phyloP scores from a whole-genome alignment of 1,139 yeast species.

The Citeromyces hawaiiensis region DNA sequence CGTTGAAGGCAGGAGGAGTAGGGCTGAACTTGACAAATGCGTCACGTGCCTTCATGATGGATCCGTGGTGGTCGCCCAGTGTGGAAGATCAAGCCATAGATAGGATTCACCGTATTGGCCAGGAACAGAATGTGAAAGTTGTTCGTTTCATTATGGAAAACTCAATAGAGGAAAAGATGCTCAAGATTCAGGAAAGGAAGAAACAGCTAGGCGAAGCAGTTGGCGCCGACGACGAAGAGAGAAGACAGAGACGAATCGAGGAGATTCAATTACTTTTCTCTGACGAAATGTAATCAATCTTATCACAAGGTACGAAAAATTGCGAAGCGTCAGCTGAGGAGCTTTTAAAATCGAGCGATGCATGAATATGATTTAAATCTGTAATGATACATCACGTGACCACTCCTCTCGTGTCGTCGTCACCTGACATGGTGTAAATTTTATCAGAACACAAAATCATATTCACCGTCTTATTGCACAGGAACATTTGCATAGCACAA shows the following conservation, averaged over 20 bases:
- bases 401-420: too few species aligned
- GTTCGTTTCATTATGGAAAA: slow-evolving; percentile 70
- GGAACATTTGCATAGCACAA: too few species aligned
- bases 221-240: slow-evolving; percentile 63
- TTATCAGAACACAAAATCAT: too few species aligned
- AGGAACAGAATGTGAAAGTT: slow-evolving; percentile 58
- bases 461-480: too few species aligned
- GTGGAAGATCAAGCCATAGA: slow-evolving; percentile 94
- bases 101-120: slow-evolving; percentile 88
- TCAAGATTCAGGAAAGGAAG: slow-evolving; percentile 76
- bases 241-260: slow-evolving; percentile 62
- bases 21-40: slow-evolving; percentile 87
- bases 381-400: too few species aligned
- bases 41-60: slow-evolving; percentile 81
- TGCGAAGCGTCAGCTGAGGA: too few species aligned
- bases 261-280: slow-evolving; percentile 73
- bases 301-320: too few species aligned
- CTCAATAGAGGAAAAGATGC: slow-evolving; percentile 85
- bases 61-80: slow-evolving; percentile 98
- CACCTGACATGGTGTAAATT: too few species aligned
- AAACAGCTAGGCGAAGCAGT: slow-evolving; percentile 78
- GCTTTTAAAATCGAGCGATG: too few species aligned
- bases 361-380: too few species aligned
- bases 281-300: slow-evolving; percentile 2
- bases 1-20: slow-evolving; percentile 91